Conservation (phyloP, 2,329 filamentous ascomycete species). For the Escovopsis sp. region DNA sequence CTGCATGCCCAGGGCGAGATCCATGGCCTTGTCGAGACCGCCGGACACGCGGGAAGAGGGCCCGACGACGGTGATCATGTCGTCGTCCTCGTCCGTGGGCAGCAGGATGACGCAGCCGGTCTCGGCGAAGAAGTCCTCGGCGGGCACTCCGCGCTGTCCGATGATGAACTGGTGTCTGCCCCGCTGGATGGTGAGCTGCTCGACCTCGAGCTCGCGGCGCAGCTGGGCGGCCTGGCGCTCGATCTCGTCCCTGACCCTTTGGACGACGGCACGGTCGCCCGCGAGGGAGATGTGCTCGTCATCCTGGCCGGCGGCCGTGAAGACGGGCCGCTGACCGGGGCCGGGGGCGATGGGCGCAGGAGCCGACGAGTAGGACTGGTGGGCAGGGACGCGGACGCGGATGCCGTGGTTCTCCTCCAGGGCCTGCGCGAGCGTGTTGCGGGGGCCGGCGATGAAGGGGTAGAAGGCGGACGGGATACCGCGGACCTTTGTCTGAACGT, state of each 20-base stretch:
- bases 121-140: slow-evolving; percentile 76
- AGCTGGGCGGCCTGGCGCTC: slow-evolving; percentile 67
- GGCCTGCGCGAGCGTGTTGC: slow-evolving; percentile 50
- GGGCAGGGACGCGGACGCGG: slow-evolving; percentile 68
- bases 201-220: slow-evolving; percentile 57
- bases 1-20: slow-evolving; percentile 76
- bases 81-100: slow-evolving; percentile 62
- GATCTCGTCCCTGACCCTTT: slow-evolving; percentile 65
- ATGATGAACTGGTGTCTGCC: slow-evolving; percentile 92
- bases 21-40: slow-evolving; percentile 72
- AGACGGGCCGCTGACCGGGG: slow-evolving; percentile 52
- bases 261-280: slow-evolving; percentile 72
- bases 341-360: slow-evolving; percentile 49
- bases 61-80: slow-evolving; percentile 74
- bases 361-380: slow-evolving; percentile 60
- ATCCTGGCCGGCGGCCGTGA: slow-evolving; percentile 49
- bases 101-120: slow-evolving; percentile 84
- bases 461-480: slow-evolving; percentile 85
- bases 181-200: slow-evolving; percentile 69
- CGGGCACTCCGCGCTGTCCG: slow-evolving; percentile 63
- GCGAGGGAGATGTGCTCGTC: slow-evolving; percentile 72
- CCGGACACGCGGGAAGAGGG: slow-evolving; percentile 57
- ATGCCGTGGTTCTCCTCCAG: slow-evolving; percentile 68
- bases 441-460: slow-evolving; percentile 78
- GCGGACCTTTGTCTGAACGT: slow-evolving; percentile 66